Base-by-base conservation (phyloP, 1,139 yeast species). In the Saccharomyces pastorianus region DNA sequence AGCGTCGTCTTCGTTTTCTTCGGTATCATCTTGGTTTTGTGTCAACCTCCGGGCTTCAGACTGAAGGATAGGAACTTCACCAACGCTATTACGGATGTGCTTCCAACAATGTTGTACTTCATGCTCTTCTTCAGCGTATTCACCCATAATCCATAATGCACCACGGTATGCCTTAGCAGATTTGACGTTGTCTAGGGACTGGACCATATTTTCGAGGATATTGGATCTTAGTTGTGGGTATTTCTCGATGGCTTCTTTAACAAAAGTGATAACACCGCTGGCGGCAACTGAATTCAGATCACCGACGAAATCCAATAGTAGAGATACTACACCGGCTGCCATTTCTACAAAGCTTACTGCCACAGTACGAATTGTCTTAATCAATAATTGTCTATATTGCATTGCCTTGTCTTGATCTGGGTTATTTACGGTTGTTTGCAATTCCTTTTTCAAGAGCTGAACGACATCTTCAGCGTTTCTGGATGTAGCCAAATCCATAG, bases 391-490 rank as follows among this genome's bases (percentile, higher is more conserved):
- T 70, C 98, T 83, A 71, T 95, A 95, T 66, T 90, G 96, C 50
- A 85, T 74, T 57, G 85, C 79, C 71, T 86, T 85, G 62, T 91
- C 96, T 49, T 67, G 67, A 34, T 64, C 66, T 47, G 60, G 61
- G 61, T 84, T 87, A 61, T 83, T 84, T 47, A 83, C 75, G 3
- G 96, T 84, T 63, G 82, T 82, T 65, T 86, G 85, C 57, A 95
- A 80, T 72, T 95, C 99, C 69, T 89, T 93, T 75, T 89, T 93
- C 72, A 95, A 81, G 61, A 91, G 79, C 68, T 89, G 88, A 59
- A 93, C 88, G 44, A 93, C 96, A 67, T 90, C 97, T 65, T 91
- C 97, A 49, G 91, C 96, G 65, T 91, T 93, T 76, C 96, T 87
- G 62, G 86, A 81, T 50, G 95, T 78, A 51, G 91, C 84, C 71